Conservation (phyloP, 805 yeast species). For the Hanseniaspora taiwanica region DNA sequence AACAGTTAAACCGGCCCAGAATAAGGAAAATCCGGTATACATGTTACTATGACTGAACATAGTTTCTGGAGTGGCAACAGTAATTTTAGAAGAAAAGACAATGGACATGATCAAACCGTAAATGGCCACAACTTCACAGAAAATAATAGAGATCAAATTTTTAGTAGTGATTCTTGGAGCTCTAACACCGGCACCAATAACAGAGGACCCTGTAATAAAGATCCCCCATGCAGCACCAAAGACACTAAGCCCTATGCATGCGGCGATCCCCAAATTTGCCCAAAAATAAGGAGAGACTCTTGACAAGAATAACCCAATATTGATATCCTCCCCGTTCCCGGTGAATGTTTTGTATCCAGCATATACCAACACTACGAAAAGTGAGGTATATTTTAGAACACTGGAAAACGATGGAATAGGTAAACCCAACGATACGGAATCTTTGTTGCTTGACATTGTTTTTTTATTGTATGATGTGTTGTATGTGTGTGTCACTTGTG, state of each 20-base stretch:
- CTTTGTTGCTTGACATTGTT: background rate
- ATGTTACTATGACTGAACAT: conserved; percentile 70
- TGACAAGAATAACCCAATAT: conserved; percentile 77
- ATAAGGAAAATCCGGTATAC: conserved; percentile 88
- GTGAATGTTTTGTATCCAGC: conserved; percentile 46
- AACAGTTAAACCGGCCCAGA: conserved; percentile 97
- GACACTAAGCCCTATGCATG: conserved; percentile 87
- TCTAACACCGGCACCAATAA: conserved; percentile 95
- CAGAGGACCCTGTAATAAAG: conserved; percentile 86
- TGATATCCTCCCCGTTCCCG: conserved; percentile 84
- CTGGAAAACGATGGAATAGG: conserved; percentile 9
- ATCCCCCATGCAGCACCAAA: conserved; percentile 99
- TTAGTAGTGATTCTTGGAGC: conserved; percentile 96
- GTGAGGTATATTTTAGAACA: conserved; percentile 12
- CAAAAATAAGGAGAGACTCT: conserved; percentile 91
- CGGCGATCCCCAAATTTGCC: conserved; percentile 83
- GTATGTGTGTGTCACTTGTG: background rate
- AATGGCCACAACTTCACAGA: conserved; percentile 98
- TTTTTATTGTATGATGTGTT: background rate
- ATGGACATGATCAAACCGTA: conserved; percentile 96
- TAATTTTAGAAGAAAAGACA: conserved; percentile 84
- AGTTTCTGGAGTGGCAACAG: conserved; percentile 47
- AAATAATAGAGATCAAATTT: conserved; percentile 89
- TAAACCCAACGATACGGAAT: conserved; percentile 5
- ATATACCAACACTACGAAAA: conserved; percentile 15